phyloP scores from a whole-genome alignment of 331 rosid genomes.

The Rhamnella rubrinervis region DNA sequence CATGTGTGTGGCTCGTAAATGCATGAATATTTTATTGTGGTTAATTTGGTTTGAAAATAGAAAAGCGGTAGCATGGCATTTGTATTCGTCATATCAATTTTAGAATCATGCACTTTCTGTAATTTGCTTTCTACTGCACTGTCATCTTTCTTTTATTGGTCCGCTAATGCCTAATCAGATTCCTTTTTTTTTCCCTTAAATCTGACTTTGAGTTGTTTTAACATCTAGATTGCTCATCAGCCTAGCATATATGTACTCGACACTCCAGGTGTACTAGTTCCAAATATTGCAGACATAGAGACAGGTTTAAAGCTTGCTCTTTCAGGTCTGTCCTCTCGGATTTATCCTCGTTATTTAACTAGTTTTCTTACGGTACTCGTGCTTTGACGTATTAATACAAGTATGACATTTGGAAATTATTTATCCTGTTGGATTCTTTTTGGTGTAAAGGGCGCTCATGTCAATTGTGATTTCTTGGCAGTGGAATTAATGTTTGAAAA shows the following conservation, averaged over 20 bases:
- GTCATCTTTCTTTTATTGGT: constrained; percentile 2
- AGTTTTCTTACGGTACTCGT: too few species aligned
- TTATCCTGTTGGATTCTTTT: neutral
- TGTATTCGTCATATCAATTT: too few species aligned
- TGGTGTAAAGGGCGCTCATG: neutral
- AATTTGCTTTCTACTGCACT: neutral
- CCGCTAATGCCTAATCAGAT: constrained; percentile 1
- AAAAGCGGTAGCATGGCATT: too few species aligned
- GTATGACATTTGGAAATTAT: too few species aligned
- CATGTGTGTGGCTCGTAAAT: too few species aligned
- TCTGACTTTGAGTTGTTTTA: constrained; percentile 11
- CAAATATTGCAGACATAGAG: constrained; percentile 79
- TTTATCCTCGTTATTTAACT: neutral
- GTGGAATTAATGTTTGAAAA: neutral
- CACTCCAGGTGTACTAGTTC: constrained; percentile 89
- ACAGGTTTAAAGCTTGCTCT: constrained; percentile 94
- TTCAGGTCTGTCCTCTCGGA: constrained; percentile 50
- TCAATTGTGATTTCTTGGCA: neutral
- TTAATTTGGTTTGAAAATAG: too few species aligned
- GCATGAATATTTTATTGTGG: too few species aligned
- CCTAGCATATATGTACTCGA: constrained; percentile 90
- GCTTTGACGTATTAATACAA: too few species aligned
- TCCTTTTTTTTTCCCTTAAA: neutral
- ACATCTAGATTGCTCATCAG: constrained; percentile 75
- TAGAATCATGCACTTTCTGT: too few species aligned